Evolutionary conservation across 768 basidiomycete genomes (phyloP).

Genomic region (Tephrocybe sp.): DNA sequence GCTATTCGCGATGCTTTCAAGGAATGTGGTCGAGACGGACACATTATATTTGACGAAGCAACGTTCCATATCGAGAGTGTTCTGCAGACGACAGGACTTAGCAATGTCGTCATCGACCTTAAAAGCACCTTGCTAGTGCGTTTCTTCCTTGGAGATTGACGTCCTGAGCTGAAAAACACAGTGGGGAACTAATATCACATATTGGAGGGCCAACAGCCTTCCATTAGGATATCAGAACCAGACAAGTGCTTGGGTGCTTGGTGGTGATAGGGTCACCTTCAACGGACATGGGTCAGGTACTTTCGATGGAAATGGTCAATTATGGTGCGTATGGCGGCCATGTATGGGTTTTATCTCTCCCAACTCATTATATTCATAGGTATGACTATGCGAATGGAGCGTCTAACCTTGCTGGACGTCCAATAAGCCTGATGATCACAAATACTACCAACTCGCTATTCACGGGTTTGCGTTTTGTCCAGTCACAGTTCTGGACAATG

Average conservation of each 20-base stretch:
- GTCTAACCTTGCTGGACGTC: constrained; percentile 35
- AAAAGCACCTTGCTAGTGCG: constrained; percentile 33
- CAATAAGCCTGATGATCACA: constrained; percentile 33
- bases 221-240: constrained; percentile 34
- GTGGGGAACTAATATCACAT: constrained; percentile 27
- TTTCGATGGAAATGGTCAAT: constrained; percentile 39
- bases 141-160: neutral
- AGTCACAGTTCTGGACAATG: constrained; percentile 43
- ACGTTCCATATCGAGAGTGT: constrained; percentile 32
- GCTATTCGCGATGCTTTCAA: constrained; percentile 21
- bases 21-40: constrained; percentile 13
- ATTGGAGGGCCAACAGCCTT: constrained; percentile 33
- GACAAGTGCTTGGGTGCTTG: constrained; percentile 34
- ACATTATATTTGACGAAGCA: constrained; percentile 26
- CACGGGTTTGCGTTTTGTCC: constrained; percentile 34
- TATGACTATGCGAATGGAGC: constrained; percentile 35
- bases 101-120: constrained; percentile 30
- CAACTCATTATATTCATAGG: constrained; percentile 14
- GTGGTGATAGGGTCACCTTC: constrained; percentile 27
- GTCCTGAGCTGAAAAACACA: no score
- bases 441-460: constrained; percentile 33
- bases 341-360: neutral
- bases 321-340: constrained; percentile 25
- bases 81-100: constrained; percentile 29
- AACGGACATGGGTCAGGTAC: constrained; percentile 32